Percentiles rank a stretch among this genome's conserved stretches.
phyloP scores from a whole-genome alignment of 345 rosid species.

The Euphorbia lathyris region DNA sequence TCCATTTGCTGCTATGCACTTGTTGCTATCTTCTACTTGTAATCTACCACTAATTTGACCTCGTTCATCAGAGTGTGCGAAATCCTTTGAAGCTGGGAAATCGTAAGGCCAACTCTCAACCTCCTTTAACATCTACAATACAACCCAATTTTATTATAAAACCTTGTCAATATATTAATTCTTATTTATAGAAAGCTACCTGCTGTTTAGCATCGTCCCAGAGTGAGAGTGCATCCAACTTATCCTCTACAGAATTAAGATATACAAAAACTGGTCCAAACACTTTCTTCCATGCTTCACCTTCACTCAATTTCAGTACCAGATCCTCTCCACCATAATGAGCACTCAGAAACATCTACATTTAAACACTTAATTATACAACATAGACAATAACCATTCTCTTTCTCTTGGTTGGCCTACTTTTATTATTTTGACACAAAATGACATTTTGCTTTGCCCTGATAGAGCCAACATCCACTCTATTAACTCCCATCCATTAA shows the following conservation, averaged over 20 bases:
- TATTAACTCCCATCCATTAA: no score
- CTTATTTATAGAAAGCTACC: no score
- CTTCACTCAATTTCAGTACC: slow-evolving; percentile 51
- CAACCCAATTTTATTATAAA: neutral
- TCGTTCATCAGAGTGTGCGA: slow-evolving; percentile 57
- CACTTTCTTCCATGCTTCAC: slow-evolving; percentile 86
- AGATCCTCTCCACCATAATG: slow-evolving; percentile 83
- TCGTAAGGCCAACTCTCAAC: slow-evolving; percentile 83
- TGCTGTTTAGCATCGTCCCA: slow-evolving; percentile 91
- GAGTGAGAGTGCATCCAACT: slow-evolving; percentile 52
- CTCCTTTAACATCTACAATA: slow-evolving; percentile 58
- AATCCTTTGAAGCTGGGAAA: slow-evolving; percentile 91
- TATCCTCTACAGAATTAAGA: slow-evolving; percentile 55
- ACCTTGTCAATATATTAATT: no score
- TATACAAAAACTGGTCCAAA: slow-evolving; percentile 89
- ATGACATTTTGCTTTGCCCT: no score
- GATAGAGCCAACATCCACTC: no score
- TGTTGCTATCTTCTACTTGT: slow-evolving; percentile 46
- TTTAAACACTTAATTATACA: neutral
- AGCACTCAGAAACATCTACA: slow-evolving; percentile 69
- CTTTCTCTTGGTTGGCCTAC: no score
- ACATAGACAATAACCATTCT: no score
- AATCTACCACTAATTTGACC: slow-evolving; percentile 70
- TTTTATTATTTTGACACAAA: no score
- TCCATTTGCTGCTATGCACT: slow-evolving; percentile 42